Evolutionary conservation across 2,329 filamentous ascomycete genomes (phyloP).

Genomic region (Penicillium sp.): DNA sequence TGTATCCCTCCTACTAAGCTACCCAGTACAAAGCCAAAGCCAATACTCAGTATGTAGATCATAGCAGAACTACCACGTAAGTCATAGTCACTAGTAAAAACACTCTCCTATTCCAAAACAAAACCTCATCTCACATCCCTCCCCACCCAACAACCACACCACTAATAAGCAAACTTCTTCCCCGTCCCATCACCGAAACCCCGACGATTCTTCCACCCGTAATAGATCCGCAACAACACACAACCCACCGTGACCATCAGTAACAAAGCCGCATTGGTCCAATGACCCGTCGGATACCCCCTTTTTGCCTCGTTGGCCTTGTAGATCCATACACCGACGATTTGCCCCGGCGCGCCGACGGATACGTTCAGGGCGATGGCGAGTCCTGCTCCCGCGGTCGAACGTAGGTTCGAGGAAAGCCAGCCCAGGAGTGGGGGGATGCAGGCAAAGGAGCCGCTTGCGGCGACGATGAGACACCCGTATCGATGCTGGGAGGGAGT

Average conservation of each 20-base stretch:
- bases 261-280: conserved; percentile 57
- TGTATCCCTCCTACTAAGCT: no score
- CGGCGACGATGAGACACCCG: conserved; percentile 62
- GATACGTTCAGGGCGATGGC: conserved; percentile 66
- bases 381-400: conserved; percentile 59
- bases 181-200: conserved; percentile 14
- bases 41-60: no score
- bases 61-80: no score
- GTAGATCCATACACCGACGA: conserved; percentile 69
- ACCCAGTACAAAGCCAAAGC: no score
- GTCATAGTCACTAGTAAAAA: no score
- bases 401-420: conserved; percentile 62
- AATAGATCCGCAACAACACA: conserved; percentile 51
- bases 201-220: conserved; percentile 43
- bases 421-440: conserved; percentile 67
- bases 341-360: conserved; percentile 63
- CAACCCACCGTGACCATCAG: conserved; percentile 54
- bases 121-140: background rate
- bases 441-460: conserved; percentile 61
- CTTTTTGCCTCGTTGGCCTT: conserved; percentile 53
- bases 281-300: conserved; percentile 67
- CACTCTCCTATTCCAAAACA: no score
- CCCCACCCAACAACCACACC: background rate
- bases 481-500: conserved; percentile 47
- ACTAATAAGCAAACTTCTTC: conserved; percentile 26